These are phyloP conservation scores for Fusarium nodosum DNA, from an alignment of 2,329 filamentous ascomycete species.

Conservation along the genomic window DNA sequence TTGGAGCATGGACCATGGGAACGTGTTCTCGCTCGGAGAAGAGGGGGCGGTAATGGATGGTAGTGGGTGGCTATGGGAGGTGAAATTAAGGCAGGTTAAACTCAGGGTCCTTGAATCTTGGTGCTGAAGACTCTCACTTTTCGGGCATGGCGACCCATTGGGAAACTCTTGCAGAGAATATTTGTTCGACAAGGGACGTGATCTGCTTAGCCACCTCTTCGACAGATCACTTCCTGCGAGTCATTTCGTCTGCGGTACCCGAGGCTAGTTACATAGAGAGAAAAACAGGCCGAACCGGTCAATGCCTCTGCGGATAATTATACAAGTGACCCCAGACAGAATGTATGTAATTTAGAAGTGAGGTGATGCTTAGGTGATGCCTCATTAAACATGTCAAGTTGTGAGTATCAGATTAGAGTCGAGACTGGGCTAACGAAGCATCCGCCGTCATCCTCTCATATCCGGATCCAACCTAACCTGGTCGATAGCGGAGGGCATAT, in stretches of 20 bases:
- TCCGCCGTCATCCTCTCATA: conserved; percentile 23
- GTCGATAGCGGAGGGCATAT: conserved; percentile 34
- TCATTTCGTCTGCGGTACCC: conserved; percentile 36
- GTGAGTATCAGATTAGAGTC: conserved; percentile 11
- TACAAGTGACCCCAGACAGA: background rate
- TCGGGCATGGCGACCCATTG: conserved; percentile 33
- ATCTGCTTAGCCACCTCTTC: conserved; percentile 35
- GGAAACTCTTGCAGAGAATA: conserved; percentile 29
- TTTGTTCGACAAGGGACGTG: conserved; percentile 26
- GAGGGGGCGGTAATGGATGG: conserved; percentile 36
- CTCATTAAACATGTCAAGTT: conserved; percentile 24
- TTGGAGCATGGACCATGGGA: conserved; percentile 5
- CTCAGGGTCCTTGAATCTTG: conserved; percentile 33
- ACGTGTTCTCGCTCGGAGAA: conserved; percentile 18
- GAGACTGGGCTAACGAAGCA: conserved; percentile 10
- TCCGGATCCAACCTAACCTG: conserved; percentile 19
- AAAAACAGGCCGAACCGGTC: conserved; percentile 11
- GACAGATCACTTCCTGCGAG: conserved; percentile 35
- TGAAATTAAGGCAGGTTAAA: conserved; percentile 39
- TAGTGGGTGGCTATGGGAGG: conserved; percentile 26
- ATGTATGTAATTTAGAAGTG: conserved; percentile 4
- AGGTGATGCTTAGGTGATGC: conserved; percentile 32
- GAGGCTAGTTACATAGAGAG: conserved; percentile 30
- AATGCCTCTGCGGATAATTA: conserved; percentile 2
- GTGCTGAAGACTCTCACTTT: conserved; percentile 14